Base-by-base conservation (phyloP, 1,284 basidiomycete genomes). In the Ganoderma meredithae region DNA sequence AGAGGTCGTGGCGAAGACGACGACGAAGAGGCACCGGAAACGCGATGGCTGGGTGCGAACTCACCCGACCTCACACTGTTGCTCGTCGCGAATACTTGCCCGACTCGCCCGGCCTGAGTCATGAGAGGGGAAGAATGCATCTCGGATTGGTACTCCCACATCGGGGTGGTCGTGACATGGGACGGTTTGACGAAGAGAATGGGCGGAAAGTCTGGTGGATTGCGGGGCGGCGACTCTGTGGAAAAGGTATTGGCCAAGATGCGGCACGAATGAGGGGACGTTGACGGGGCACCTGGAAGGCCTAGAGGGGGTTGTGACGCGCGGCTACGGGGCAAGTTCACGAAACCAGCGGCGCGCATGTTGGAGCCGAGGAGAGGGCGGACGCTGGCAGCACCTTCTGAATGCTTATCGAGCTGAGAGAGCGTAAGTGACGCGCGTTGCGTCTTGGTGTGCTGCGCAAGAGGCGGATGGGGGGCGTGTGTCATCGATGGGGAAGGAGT, bases 301-400 rank as follows among this genome's bases (percentile, higher is more conserved):
- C 60, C 59, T n/a, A 55, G 61, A 33, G 62, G 56, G 66, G 64
- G 63, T 59, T 65, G 62, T 15, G 53, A 55, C 22, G 66, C 39
- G 41, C 71, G 55, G 31, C 70, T 70, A 53, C 76, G 68, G 2
- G 76, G 60, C 64, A 78, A 73, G 60, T 74, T 75, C 10, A 78
- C 75, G 69, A 79, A 79, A 25, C 77, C 78, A 17, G 78, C 78
- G 8, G 77, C 78, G 43, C 75, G 72, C 78, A 79, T 79, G 60
- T 76, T 78, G 59, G 75, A 72, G n/a, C 76, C 77, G 25, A 79
- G 74, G 36, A 75, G 74, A 31, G 69, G 71, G 40, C 77, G 76
- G n/a, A 77, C 72, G 67, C 77, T 76, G 64, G 76, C 58, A 19
- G 78, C 78, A 25, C 78, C 78, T 27, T 71, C 69, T 7, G 77